Conservation (phyloP, 2,329 filamentous ascomycete genomes). For the Capronia americana region DNA sequence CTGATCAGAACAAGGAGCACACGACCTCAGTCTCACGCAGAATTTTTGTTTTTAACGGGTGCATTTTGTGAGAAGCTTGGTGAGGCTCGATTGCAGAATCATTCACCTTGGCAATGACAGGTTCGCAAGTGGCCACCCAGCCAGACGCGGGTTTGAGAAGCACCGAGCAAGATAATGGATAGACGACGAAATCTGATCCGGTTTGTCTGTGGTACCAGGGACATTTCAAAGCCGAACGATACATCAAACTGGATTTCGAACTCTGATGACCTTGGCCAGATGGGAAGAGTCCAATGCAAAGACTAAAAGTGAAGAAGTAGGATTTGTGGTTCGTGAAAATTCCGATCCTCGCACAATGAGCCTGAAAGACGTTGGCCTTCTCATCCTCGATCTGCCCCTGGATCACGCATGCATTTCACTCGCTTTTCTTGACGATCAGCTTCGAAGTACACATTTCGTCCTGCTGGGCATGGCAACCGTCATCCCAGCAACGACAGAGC, state of each 20-base stretch:
- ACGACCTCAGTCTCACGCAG: background rate
- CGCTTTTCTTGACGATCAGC: background rate
- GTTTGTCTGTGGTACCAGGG: background rate
- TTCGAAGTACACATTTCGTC: background rate
- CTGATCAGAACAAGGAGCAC: background rate
- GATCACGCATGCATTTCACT: background rate
- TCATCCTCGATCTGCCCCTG: background rate
- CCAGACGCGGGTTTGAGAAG: background rate
- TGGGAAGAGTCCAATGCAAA: background rate
- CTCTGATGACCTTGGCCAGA: background rate
- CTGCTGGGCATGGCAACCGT: background rate
- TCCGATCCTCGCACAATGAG: background rate
- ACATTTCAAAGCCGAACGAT: background rate
- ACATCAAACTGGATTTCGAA: background rate
- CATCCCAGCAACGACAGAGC: background rate
- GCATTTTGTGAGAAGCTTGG: background rate
- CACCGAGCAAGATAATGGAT: background rate
- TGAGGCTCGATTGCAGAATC: background rate
- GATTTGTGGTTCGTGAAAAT: background rate
- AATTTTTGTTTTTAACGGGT: background rate
- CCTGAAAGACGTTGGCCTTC: background rate
- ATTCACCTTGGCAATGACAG: background rate
- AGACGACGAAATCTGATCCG: background rate
- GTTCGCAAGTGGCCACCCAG: background rate
- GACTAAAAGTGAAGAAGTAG: background rate